Evolutionary conservation across 1,284 basidiomycete genomes (phyloP), one percentile per base, ranked within the genome.

Genomic region (Leccinum pachyderme): DNA sequence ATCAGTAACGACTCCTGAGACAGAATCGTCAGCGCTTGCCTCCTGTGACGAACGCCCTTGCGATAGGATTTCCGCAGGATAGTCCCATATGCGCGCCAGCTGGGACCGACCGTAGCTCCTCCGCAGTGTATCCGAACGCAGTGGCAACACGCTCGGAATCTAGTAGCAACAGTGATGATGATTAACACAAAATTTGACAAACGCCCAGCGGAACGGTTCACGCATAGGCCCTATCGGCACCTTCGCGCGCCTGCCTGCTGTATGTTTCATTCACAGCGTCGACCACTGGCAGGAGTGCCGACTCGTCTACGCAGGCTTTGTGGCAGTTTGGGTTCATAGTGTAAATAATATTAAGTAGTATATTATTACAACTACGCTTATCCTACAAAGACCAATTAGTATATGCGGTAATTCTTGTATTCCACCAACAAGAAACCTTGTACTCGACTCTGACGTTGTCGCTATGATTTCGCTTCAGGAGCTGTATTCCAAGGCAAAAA

Each of bases 51-150:
- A 72, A 72, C 0, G 79, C 80, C 15, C 65, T 60, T 7, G 69
- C 73, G 2, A 78, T 69, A 2, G 81, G 81, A 60, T 78, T 81
- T 28, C 80, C 81, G 59, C 80, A 82, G 45, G 77, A 71, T 18
- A 81, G 61, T 15, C 80, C 81, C 60, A 81, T 65, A 50, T 80
- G 70, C 2, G 80, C 64, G 9, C 73, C 71, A 2, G 59, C 62
- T 11, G 80, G 77, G 33, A 80, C 63, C 7, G 72, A 65, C n/a
- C 66, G 59, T 2, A 81, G 67, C 41, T 82, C 68, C 33, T 75
- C 74, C 15, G 58, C 27, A 0, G 73, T 74, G 52, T 80, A 81
- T 47, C 80, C 80, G 53, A 81, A 77, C 3, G 74, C 72, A 13
- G 67, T 56, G 1, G 78, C 77, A 4, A 78, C 73, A 4, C 54